Conservation (phyloP, 257 asterid species). For the Prunella vulgaris region DNA sequence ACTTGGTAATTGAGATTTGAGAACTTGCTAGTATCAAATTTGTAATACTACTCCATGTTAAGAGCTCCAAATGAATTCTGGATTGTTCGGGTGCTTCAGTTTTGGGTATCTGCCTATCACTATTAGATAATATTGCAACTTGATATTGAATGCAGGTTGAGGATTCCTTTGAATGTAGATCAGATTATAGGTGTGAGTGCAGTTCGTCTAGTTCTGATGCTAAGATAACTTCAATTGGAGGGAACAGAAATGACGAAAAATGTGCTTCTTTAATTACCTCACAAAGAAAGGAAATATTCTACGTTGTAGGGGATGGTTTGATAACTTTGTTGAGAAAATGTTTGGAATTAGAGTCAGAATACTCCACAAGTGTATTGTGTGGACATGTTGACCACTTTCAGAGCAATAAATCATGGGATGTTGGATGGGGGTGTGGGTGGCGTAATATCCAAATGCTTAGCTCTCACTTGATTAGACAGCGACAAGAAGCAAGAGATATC, state of each 20-base stretch:
- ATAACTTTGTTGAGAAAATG: slow-evolving; percentile 51
- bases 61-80: background rate
- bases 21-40: background rate
- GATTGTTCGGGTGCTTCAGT: slow-evolving; percentile 5
- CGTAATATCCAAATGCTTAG: slow-evolving; percentile 95
- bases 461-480: slow-evolving; percentile 67
- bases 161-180: slow-evolving; percentile 9
- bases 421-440: slow-evolving; percentile 99
- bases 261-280: slow-evolving; percentile 30
- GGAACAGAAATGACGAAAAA: slow-evolving; percentile 27
- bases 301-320: slow-evolving; percentile 47
- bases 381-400: slow-evolving; percentile 79
- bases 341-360: slow-evolving; percentile 57
- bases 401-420: slow-evolving; percentile 50
- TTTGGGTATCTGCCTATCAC: background rate
- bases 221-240: slow-evolving; percentile 15
- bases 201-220: slow-evolving; percentile 32
- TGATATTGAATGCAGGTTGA: slow-evolving; percentile 34
- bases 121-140: background rate
- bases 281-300: slow-evolving; percentile 38
- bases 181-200: slow-evolving; percentile 21
- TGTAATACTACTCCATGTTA: no score
- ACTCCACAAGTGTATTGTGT: slow-evolving; percentile 44
- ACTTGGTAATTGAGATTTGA: slow-evolving; percentile 4
- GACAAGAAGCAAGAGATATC: slow-evolving; percentile 49